Percentiles rank a stretch among this genome's conserved stretches.
Evolutionary conservation across 2,329 filamentous ascomycete genomes (phyloP).

Genomic region (Neopestalotiopsis clavispora): DNA sequence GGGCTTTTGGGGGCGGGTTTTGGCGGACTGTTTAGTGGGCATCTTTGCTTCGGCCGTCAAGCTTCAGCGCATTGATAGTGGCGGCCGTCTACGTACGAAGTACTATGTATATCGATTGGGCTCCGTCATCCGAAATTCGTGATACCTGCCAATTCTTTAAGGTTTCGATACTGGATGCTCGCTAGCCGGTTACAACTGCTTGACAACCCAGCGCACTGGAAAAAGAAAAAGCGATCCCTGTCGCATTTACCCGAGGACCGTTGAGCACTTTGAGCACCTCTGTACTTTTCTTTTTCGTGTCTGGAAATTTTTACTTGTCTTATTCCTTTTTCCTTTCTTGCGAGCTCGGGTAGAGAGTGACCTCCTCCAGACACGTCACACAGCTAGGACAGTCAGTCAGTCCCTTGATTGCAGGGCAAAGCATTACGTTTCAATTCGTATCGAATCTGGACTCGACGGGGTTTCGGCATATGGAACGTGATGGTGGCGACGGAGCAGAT

Average conservation of each 20-base stretch:
- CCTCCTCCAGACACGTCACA: too few relatives aligned
- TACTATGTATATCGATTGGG: background rate
- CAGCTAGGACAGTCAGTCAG: too few relatives aligned
- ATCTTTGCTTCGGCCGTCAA: background rate
- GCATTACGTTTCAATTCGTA: background rate
- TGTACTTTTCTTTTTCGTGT: background rate
- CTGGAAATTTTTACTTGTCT: background rate
- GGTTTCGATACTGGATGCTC: background rate
- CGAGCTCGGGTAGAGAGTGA: too few relatives aligned
- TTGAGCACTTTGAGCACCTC: background rate
- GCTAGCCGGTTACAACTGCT: background rate
- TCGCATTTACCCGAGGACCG: background rate
- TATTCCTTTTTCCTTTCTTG: too few relatives aligned
- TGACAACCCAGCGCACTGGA: background rate
- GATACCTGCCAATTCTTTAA: background rate
- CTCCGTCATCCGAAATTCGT: background rate
- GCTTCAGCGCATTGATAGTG: background rate
- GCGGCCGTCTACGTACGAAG: background rate
- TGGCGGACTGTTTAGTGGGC: background rate
- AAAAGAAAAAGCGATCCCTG: background rate
- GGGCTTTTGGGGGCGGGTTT: background rate
- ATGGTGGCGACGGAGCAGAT: conserved; percentile 34
- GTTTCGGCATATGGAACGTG: conserved; percentile 33
- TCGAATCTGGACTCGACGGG: background rate
- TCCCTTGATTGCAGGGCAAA: too few relatives aligned